Percentiles rank a stretch among this genome's conserved stretches.
Evolutionary conservation across 1,139 yeast species (phyloP).

Genomic region (Geotrichum candidum): DNA sequence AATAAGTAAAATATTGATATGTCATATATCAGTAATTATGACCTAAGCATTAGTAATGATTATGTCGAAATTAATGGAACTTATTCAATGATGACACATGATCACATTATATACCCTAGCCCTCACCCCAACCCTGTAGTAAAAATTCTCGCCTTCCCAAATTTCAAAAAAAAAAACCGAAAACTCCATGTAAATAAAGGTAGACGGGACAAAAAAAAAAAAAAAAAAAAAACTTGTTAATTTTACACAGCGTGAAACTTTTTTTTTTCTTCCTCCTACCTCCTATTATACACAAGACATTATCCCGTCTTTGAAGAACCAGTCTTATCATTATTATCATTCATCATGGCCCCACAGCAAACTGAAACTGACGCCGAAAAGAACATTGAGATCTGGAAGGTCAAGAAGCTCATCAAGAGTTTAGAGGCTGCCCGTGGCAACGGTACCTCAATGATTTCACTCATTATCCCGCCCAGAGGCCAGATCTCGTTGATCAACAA

Average conservation of each 20-base stretch:
- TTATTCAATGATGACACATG: too few relatives aligned
- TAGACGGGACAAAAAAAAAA: not conserved
- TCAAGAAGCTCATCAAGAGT: slow-evolving; percentile 67
- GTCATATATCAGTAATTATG: not conserved
- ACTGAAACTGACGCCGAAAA: slow-evolving; percentile 67
- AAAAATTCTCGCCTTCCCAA: not conserved
- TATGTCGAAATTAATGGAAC: not conserved
- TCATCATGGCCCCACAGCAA: slow-evolving; percentile 28
- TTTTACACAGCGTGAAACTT: not conserved
- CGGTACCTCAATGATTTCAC: slow-evolving; percentile 97
- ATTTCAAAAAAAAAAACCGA: not conserved
- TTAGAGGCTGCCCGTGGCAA: slow-evolving; percentile 91
- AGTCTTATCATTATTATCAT: not conserved
- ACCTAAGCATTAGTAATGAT: not conserved
- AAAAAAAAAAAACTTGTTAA: not conserved
- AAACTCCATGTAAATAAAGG: not conserved
- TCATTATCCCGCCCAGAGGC: slow-evolving; percentile 88
- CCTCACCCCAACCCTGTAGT: not conserved
- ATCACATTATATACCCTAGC: not conserved
- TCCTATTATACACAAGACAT: not conserved
- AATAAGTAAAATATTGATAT: not conserved
- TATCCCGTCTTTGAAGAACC: not conserved
- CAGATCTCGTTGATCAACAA: slow-evolving; percentile 84
- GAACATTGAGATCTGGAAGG: slow-evolving; percentile 98
- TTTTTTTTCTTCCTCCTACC: not conserved